Percentiles rank a stretch among this genome's conserved stretches.
phyloP scores from a whole-genome alignment of 306 rosid genomes.

The Glycine tomentella region DNA sequence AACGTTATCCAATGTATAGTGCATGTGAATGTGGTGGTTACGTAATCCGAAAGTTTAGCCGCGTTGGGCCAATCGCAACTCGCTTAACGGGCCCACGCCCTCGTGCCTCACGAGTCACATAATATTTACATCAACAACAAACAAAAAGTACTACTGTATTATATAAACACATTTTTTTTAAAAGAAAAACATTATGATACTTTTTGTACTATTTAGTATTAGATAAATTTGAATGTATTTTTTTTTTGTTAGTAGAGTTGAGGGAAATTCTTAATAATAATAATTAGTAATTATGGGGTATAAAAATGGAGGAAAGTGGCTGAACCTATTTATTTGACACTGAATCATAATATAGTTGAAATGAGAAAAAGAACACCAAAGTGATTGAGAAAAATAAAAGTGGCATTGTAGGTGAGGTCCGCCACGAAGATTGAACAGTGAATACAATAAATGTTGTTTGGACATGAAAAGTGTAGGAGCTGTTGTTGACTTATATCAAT shows the following conservation, averaged over 20 bases:
- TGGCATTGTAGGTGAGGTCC: neutral
- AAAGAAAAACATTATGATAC: too few species aligned
- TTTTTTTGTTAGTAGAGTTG: neutral
- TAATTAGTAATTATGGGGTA: neutral
- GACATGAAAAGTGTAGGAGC: neutral
- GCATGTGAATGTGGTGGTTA: constrained; percentile 49
- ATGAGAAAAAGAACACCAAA: neutral
- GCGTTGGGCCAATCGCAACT: constrained; percentile 47
- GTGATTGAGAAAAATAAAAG: neutral
- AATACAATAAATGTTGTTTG: neutral
- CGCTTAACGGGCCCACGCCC: constrained; percentile 43
- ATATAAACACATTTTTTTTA: neutral
- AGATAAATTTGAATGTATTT: neutral
- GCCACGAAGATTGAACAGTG: neutral
- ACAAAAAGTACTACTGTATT: neutral
- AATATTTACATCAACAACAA: neutral
- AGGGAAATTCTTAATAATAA: neutral
- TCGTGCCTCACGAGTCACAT: constrained; percentile 1
- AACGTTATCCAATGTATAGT: constrained; percentile 61
- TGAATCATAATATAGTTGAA: neutral
- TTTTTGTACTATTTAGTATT: neutral
- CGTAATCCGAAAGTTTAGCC: constrained; percentile 54
- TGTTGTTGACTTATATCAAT: too few species aligned
- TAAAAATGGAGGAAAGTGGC: neutral
- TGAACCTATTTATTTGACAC: neutral